A percentile compares a stretch with the other conserved stretches of the same genome.
Conservation (phyloP, 2,329 filamentous ascomycete species). For the Rhynchosporium graminicola region DNA sequence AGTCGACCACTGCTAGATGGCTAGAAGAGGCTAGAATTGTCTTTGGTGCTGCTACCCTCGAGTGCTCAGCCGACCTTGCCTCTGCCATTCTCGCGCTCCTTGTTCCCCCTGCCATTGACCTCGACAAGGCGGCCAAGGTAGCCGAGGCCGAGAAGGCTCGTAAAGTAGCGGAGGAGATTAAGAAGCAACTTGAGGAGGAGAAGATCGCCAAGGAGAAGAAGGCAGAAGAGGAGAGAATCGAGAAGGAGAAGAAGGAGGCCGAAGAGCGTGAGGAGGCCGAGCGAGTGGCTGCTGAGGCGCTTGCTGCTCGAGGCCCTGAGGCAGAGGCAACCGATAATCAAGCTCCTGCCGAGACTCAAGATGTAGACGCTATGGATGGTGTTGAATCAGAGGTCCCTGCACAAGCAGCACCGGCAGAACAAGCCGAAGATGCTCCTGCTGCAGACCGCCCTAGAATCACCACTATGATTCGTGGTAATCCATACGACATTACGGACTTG, state of each 20-base stretch:
- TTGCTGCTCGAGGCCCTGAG: slow-evolving; percentile 51
- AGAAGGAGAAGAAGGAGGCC: slow-evolving; percentile 67
- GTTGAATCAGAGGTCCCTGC: slow-evolving; percentile 57
- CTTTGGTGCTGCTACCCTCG: slow-evolving; percentile 68
- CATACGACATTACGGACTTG: slow-evolving; percentile 90
- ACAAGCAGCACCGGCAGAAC: slow-evolving; percentile 37
- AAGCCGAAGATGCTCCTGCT: slow-evolving; percentile 46
- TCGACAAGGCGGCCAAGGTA: slow-evolving; percentile 70
- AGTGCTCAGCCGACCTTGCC: slow-evolving; percentile 68
- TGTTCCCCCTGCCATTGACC: slow-evolving; percentile 81
- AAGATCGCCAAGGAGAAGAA: slow-evolving; percentile 67
- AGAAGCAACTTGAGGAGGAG: slow-evolving; percentile 65
- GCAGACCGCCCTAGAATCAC: slow-evolving; percentile 64
- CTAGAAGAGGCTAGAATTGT: slow-evolving; percentile 86
- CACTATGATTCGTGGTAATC: slow-evolving; percentile 81
- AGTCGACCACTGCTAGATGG: slow-evolving; percentile 76
- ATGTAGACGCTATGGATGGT: slow-evolving; percentile 66
- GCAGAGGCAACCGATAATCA: slow-evolving; percentile 47
- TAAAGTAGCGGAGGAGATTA: slow-evolving; percentile 60
- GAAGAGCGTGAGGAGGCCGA: slow-evolving; percentile 66
- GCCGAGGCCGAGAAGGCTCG: slow-evolving; percentile 56
- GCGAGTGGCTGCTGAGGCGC: slow-evolving; percentile 53
- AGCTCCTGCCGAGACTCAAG: slow-evolving; percentile 28
- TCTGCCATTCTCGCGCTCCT: slow-evolving; percentile 71
- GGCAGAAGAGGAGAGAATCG: slow-evolving; percentile 68